These are phyloP conservation scores for Rhizopogon roseolus DNA, from an alignment of 768 basidiomycete genomes.

Conservation along the genomic window DNA sequence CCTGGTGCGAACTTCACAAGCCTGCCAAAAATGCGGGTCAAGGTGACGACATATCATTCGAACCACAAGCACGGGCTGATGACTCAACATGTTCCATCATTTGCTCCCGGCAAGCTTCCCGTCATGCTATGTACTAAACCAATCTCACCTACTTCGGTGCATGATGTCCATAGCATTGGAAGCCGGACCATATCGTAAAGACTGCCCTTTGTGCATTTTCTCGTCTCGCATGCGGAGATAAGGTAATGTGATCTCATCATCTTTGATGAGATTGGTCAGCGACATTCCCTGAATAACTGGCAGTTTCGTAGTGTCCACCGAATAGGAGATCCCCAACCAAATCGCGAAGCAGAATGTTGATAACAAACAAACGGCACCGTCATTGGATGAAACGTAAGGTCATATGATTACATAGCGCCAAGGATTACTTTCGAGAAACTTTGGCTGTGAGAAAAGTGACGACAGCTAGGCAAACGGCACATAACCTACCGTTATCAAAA, in stretches of 20 bases:
- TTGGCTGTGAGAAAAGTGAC: conserved; percentile 5
- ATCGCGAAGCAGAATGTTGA: not conserved
- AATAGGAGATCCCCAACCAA: not conserved
- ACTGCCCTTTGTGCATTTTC: conserved; percentile 9
- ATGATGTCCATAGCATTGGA: not conserved
- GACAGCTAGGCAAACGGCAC: not conserved
- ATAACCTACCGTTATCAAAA: not conserved
- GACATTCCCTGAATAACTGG: conserved; percentile 5
- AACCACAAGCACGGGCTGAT: not conserved
- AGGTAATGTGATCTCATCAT: conserved; percentile 6
- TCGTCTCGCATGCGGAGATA: conserved; percentile 21
- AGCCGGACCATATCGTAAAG: conserved; percentile 11
- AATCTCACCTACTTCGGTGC: conserved; percentile 4
- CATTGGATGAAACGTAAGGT: not conserved
- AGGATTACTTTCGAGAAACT: conserved; percentile 1
- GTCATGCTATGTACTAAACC: conserved; percentile 1
- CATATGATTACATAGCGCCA: not conserved
- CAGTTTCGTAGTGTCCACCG: conserved; percentile 4
- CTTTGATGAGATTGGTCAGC: conserved; percentile 3
- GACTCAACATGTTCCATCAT: not conserved
- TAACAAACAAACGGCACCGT: not conserved
- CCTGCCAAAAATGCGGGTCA: not conserved
- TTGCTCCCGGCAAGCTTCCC: not conserved
- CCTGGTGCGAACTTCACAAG: not conserved
- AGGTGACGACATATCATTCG: not conserved